These are phyloP conservation scores for Aquilaria sinensis DNA, from an alignment of 345 rosid genomes.

Conservation along the genomic window DNA sequence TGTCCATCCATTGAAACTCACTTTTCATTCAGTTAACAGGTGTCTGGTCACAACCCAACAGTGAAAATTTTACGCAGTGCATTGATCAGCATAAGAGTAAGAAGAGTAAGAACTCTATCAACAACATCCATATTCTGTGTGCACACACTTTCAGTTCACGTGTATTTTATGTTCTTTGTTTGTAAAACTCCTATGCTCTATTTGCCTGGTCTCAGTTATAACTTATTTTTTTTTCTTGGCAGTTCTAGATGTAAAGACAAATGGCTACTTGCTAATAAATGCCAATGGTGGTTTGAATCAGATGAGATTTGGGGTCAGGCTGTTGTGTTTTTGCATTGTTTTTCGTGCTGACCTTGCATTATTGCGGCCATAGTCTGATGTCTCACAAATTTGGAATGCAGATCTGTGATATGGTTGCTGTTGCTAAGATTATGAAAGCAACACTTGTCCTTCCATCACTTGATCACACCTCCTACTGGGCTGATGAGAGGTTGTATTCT, in stretches of 20 bases:
- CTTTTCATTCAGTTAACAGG: constrained; percentile 54
- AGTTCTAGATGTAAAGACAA: constrained; percentile 66
- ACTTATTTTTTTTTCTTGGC: constrained; percentile 25
- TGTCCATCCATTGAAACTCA: constrained; percentile 3
- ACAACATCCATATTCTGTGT: background rate
- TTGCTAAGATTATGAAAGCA: constrained; percentile 87
- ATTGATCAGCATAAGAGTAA: constrained; percentile 43
- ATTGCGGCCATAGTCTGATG: constrained; percentile 28
- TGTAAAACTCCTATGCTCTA: background rate
- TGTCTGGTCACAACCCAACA: constrained; percentile 82
- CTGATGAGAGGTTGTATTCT: constrained; percentile 64
- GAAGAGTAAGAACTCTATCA: constrained; percentile 44
- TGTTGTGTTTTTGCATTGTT: constrained; percentile 22
- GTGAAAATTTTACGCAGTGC: constrained; percentile 77
- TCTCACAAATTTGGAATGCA: constrained; percentile 57
- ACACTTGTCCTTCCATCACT: constrained; percentile 91
- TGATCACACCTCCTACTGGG: constrained; percentile 92
- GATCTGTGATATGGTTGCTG: constrained; percentile 97
- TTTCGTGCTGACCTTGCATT: constrained; percentile 4
- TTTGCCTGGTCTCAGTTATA: constrained; percentile 3
- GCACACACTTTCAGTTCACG: background rate
- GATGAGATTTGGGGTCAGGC: constrained; percentile 99
- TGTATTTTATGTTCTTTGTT: background rate
- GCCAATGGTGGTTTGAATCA: constrained; percentile 99
- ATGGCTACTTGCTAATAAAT: constrained; percentile 81